phyloP scores from a whole-genome alignment of 2,329 filamentous ascomycete species.

The Diaporthe sp. region DNA sequence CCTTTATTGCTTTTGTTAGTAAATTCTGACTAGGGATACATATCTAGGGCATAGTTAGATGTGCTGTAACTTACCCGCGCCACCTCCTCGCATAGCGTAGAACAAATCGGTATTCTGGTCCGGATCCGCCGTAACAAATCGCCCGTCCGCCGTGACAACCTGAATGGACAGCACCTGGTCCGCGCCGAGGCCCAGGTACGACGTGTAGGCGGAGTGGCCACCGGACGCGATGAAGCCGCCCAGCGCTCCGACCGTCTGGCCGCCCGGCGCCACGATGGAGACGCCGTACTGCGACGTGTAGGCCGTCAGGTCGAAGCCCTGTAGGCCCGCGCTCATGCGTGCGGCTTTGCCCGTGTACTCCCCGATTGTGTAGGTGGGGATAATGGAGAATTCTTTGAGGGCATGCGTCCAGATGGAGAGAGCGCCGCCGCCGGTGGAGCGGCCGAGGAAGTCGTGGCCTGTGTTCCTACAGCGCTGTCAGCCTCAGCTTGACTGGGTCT shows the following conservation, averaged over 20 bases:
- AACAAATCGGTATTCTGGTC: constrained; percentile 59
- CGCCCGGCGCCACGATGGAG: constrained; percentile 55
- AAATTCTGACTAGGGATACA: too few relatives aligned
- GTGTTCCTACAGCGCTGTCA: constrained; percentile 55
- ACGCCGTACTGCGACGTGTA: constrained; percentile 49
- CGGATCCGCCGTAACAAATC: constrained; percentile 50
- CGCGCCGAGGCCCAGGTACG: constrained; percentile 63
- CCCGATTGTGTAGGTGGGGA: constrained; percentile 7
- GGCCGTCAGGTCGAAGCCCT: constrained; percentile 51
- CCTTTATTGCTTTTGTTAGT: constrained; percentile 1
- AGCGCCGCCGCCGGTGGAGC: constrained; percentile 45
- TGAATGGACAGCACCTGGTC: constrained; percentile 59
- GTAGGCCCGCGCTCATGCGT: constrained; percentile 55
- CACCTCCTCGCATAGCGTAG: constrained; percentile 56
- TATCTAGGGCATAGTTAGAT: too few relatives aligned
- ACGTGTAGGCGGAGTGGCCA: constrained; percentile 63
- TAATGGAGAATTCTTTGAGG: constrained; percentile 54
- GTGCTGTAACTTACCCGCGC: constrained; percentile 48
- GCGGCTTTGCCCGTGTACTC: constrained; percentile 53
- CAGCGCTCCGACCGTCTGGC: constrained; percentile 54
- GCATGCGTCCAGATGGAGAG: constrained; percentile 68
- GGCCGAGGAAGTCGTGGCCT: constrained; percentile 66
- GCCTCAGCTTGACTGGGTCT: not conserved
- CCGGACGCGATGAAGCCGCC: constrained; percentile 68
- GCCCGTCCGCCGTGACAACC: constrained; percentile 55